Base-by-base conservation (phyloP, 202 grass and related monocot genomes). In the Brachypodium distachyon region DNA sequence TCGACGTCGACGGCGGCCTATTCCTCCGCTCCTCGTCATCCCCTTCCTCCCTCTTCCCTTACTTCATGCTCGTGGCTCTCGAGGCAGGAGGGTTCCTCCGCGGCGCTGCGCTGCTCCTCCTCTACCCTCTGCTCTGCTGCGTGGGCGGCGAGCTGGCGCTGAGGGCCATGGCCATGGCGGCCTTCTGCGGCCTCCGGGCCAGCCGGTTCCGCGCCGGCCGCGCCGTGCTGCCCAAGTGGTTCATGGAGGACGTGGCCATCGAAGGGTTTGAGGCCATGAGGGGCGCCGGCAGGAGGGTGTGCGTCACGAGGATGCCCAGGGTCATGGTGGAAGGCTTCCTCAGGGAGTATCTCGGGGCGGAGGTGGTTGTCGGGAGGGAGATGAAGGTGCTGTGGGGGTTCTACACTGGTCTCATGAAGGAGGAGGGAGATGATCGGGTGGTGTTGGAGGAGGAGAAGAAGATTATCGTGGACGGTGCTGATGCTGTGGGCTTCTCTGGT, bases 11-110 rank as follows among this genome's bases (percentile, higher is more conserved):
- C 39, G 68, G 76, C 7, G 76, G 52, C 6, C 6, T 36, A 7
- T 70, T 94, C 5, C 67, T 91, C 42, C 42, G 11, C 12, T 5
- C 58, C 55, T 44, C 42, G 32, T 71, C 66, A 1, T 14, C 66
- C 10, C n/a, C n/a, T n/a, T n/a, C n/a, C n/a, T 28, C 67, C 48
- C 47, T 74, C 6, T 90, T 93, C 59, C 85, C 74, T 8, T 94
- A 94, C 88, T 94, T 94, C 91, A 94, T 94, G 91, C 82, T 90
- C 0, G 87, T 86, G 3, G 91, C 87, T 0, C 43, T 93, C 0
- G 91, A 93, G 61, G 91, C 85, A 22, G 93, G 93, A 27, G 79
- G 82, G 17, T 68, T 88, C 76, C n/a, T 83, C 7, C 73, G 91
- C 1, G 91, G 85, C 1, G 57, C 90, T 0, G 8, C 81, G 0